These are phyloP conservation scores for Rubia tinctorum DNA, from an alignment of 305 asterid species.

Conservation along the genomic window DNA sequence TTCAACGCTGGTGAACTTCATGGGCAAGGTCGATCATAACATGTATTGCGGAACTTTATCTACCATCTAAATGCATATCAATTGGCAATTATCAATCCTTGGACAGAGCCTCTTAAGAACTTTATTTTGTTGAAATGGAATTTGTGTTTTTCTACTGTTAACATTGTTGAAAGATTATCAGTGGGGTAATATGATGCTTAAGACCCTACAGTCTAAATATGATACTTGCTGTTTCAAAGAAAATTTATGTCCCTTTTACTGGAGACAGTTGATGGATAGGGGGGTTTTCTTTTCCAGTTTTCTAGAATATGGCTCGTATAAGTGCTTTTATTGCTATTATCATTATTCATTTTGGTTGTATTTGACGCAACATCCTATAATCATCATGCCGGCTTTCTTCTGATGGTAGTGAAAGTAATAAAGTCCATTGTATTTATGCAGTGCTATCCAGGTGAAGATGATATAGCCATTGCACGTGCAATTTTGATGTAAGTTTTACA, in stretches of 20 bases:
- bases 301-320: background rate
- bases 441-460: slow-evolving; percentile 99
- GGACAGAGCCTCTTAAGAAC: background rate
- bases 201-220: background rate
- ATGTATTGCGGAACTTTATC: background rate
- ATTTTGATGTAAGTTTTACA: slow-evolving; percentile 67
- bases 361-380: background rate
- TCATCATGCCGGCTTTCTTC: background rate
- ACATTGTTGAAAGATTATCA: background rate
- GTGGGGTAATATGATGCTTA: slow-evolving; percentile 1
- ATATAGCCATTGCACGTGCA: slow-evolving; percentile 89
- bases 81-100: background rate
- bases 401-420: slow-evolving; percentile 11
- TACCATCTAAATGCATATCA: slow-evolving; percentile 5
- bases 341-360: background rate
- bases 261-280: background rate
- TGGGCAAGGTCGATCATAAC: slow-evolving; percentile 68
- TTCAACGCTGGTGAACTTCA: slow-evolving; percentile 74
- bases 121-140: background rate
- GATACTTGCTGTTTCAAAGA: slow-evolving; percentile 1
- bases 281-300: background rate
- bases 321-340: background rate
- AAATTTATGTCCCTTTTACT: background rate
- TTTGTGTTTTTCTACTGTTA: background rate
- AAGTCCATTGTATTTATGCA: slow-evolving; percentile 36